Conservation (phyloP, 371 early-diverging fungal species). For the Mortierella polycephala region DNA sequence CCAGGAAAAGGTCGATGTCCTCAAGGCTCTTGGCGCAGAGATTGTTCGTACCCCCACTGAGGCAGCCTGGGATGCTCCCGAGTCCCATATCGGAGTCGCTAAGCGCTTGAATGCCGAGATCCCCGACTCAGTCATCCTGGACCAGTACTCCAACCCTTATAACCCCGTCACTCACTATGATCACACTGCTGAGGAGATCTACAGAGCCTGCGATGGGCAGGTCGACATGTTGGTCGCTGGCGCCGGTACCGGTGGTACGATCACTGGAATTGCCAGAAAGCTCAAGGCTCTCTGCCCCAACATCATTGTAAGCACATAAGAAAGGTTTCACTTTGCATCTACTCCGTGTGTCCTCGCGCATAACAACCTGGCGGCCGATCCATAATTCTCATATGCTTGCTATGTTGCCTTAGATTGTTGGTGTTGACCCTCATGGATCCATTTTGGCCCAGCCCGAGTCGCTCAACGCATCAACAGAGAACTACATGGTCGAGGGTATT, state of each 20-base stretch:
- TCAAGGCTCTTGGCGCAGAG: constrained; percentile 98
- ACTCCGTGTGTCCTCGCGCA: neutral
- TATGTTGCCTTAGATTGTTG: constrained; percentile 71
- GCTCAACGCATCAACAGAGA: constrained; percentile 72
- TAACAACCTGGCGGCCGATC: neutral
- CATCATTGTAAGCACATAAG: constrained; percentile 65
- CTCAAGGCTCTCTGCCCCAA: constrained; percentile 93
- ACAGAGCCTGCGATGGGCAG: constrained; percentile 86
- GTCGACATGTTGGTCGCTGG: constrained; percentile 96
- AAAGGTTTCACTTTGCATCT: too few species aligned
- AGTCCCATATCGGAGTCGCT: constrained; percentile 97
- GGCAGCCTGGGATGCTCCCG: constrained; percentile 97
- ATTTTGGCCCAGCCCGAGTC: constrained; percentile 91
- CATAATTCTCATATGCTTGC: neutral
- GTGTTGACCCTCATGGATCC: constrained; percentile 95
- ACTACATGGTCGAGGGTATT: constrained; percentile 94
- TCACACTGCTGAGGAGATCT: constrained; percentile 89
- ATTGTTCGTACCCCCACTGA: constrained; percentile 98
- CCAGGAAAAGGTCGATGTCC: constrained; percentile 97
- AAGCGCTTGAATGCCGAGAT: constrained; percentile 92
- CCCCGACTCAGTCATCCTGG: constrained; percentile 93
- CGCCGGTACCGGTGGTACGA: constrained; percentile 98
- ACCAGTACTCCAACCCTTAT: constrained; percentile 95
- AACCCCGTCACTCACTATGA: constrained; percentile 98
- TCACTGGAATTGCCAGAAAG: constrained; percentile 93